Evolutionary conservation across 768 basidiomycete genomes (phyloP).

Genomic region (Lyophyllum semitale): DNA sequence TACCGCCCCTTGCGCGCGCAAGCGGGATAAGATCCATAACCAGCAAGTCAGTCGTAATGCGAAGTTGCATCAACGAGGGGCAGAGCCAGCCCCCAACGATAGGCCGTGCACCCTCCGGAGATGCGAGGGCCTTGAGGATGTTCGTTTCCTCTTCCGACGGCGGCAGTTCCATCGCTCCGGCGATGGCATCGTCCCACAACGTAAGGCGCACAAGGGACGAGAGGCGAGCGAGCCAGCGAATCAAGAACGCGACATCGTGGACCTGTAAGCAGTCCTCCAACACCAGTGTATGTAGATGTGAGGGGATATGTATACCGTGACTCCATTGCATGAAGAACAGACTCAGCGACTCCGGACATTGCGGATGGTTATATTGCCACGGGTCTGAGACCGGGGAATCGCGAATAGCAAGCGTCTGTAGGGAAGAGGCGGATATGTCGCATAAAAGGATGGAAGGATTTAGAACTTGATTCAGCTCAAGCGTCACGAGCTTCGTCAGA

Average conservation of each 20-base stretch:
- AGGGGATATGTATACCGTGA: constrained; percentile 20
- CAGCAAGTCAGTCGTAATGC: constrained; percentile 16
- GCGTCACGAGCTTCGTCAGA: constrained; percentile 20
- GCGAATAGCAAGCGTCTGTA: constrained; percentile 24
- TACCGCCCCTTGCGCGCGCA: constrained; percentile 22
- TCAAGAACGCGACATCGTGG: constrained; percentile 26
- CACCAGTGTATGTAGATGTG: constrained; percentile 27
- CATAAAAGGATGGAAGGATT: constrained; percentile 21
- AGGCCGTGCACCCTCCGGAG: constrained; percentile 16
- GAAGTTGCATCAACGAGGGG: constrained; percentile 24
- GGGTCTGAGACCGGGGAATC: background rate
- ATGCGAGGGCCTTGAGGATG: constrained; percentile 22
- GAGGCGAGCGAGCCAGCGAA: constrained; percentile 29
- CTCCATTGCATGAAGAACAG: constrained; percentile 31
- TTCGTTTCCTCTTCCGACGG: constrained; percentile 13
- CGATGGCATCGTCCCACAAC: constrained; percentile 20
- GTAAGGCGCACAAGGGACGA: constrained; percentile 28
- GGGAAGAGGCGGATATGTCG: constrained; percentile 20
- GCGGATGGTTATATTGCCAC: background rate
- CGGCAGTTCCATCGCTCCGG: constrained; percentile 4
- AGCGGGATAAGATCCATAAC: constrained; percentile 21
- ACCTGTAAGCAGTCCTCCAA: constrained; percentile 20
- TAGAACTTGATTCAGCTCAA: constrained; percentile 18
- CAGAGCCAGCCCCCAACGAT: constrained; percentile 26
- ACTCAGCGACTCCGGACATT: constrained; percentile 4